These are phyloP conservation scores for Elongisporangium anandrum DNA, from an alignment of 352 stramenopile genomes.

Conservation along the genomic window DNA sequence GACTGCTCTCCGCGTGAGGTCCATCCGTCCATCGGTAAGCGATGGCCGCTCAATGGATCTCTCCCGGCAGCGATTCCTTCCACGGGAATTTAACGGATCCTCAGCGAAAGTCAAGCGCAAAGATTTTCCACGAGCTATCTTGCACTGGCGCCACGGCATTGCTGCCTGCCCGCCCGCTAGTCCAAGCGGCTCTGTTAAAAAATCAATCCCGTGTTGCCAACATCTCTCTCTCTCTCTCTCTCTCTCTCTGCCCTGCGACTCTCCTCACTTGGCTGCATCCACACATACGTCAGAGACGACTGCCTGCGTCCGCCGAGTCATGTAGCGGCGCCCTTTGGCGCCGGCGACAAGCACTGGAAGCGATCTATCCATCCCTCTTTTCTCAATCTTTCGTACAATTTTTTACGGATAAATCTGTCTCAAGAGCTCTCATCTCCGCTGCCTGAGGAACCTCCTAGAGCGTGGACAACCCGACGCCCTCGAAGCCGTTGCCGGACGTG, in stretches of 20 bases:
- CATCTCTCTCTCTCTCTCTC: too few relatives aligned
- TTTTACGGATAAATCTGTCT: not conserved
- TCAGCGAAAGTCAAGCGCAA: not conserved
- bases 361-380: not conserved
- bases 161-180: not conserved
- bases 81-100: not conserved
- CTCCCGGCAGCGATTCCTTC: not conserved
- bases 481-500: conserved; percentile 27
- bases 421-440: not conserved
- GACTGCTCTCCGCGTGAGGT: not conserved
- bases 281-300: not conserved
- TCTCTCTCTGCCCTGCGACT: not conserved
- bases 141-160: not conserved
- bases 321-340: not conserved
- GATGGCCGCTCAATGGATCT: not conserved
- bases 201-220: not conserved
- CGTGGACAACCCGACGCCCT: conserved; percentile 59
- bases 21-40: not conserved
- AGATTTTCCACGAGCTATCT: not conserved
- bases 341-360: not conserved
- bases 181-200: not conserved
- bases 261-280: not conserved
- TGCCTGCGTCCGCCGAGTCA: not conserved
- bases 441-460: conserved; percentile 24
- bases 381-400: not conserved